Percentiles rank a stretch among this genome's conserved stretches.
Conservation (phyloP, 306 rosid genomes). For the Cucurbita ficifolia region DNA sequence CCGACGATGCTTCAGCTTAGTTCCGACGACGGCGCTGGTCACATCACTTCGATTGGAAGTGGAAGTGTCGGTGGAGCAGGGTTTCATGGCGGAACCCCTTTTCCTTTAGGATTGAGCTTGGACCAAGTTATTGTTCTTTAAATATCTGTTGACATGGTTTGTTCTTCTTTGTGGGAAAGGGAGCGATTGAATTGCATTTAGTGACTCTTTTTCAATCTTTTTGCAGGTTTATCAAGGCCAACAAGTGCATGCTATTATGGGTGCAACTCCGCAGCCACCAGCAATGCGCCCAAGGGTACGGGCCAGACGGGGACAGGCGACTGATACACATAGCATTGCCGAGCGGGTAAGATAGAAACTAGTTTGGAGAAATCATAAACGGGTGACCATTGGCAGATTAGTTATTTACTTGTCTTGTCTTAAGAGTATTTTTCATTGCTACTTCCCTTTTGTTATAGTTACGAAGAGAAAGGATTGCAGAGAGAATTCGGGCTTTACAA, state of each 20-base stretch:
- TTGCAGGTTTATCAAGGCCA: conserved; percentile 74
- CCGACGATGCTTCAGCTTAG: conserved; percentile 79
- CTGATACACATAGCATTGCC: conserved; percentile 99
- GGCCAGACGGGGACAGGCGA: conserved; percentile 97
- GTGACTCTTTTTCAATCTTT: conserved; percentile 1
- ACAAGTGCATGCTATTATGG: conserved; percentile 45
- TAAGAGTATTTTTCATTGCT: conserved; percentile 1
- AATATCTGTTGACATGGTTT: neutral
- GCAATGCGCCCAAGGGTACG: conserved; percentile 93
- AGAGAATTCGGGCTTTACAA: conserved; percentile 93
- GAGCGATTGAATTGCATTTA: neutral
- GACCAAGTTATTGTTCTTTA: conserved; percentile 26
- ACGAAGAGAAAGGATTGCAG: conserved; percentile 97
- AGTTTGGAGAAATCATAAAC: neutral
- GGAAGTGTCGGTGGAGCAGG: conserved; percentile 20
- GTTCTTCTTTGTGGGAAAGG: neutral
- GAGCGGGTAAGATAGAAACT: conserved; percentile 53
- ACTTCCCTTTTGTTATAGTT: conserved; percentile 29
- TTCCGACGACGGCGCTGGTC: conserved; percentile 48
- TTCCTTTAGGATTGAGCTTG: conserved; percentile 74
- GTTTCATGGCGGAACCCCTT: conserved; percentile 45
- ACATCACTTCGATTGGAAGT: conserved; percentile 27
- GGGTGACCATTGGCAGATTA: neutral
- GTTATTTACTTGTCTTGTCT: neutral
- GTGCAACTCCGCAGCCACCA: conserved; percentile 69